Evolutionary conservation across 768 basidiomycete species (phyloP), one percentile per base, ranked within the genome.

Genomic region (Clavaria fumosa): DNA sequence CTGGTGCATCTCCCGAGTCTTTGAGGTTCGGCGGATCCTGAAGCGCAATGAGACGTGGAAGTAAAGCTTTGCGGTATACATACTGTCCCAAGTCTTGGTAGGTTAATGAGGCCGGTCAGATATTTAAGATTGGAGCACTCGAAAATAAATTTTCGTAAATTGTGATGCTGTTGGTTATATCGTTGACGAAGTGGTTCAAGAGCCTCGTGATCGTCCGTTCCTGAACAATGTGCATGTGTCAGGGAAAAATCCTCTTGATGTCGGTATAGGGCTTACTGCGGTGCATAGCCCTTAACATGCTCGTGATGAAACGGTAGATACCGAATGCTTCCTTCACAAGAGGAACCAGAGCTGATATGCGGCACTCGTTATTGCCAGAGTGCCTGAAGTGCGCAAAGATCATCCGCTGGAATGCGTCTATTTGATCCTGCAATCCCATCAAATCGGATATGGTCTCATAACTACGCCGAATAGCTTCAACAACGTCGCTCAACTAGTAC

Each of bases 321-420:
- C 93, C 93, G 77, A 91, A 99, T 49, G 88, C 93, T 60, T 99
- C 95, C 59, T 99, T 99, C 38, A 99, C 95, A 9, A 96, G 69
- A 17, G 95, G 93, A 2, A 99, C 95, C 34, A 99, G 63, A 2
- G 95, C 67, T 23, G 91, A 93, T 43, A 99, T 99, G 20, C 91
- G 79, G 56, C 91, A 95, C 59, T 99, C 95, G 46, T 99, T 99
- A 53, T 95, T 96, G 33, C 75, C 64, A 12, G 88, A 88, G 43
- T 80, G 74, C 38, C 77, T 69, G 64, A 99, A 97, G 57, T 90
- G 84, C 6, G 91, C 78, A 52, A 99, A 97, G 41, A 96, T 78
- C 66, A 93, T 80, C 59, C 90, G 90, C 53, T 99, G 91, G 64
- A 99, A 97, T 3, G 89, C 84, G 53, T 99, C 95, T 39, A 99